phyloP scores from a whole-genome alignment of 2,329 filamentous ascomycete species.

The Spiromastix sp. region DNA sequence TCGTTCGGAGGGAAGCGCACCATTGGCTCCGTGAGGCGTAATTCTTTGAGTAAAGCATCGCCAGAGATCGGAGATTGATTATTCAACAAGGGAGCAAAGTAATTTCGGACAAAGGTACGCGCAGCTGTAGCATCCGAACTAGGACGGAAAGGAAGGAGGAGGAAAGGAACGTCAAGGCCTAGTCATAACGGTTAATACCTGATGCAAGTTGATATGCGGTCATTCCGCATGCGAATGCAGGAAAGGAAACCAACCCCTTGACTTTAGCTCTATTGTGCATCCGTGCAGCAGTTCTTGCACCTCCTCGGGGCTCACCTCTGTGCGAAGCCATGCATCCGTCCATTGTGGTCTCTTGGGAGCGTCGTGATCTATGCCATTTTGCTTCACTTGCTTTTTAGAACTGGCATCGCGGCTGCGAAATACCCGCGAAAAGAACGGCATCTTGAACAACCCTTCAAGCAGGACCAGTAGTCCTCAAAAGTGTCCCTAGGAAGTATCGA shows the following conservation, averaged over 20 bases:
- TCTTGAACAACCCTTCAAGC: conserved; percentile 20
- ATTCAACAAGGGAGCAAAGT: conserved; percentile 63
- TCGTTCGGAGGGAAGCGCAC: conserved; percentile 41
- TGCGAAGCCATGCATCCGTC: conserved; percentile 80
- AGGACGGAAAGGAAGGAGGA: conserved; percentile 87
- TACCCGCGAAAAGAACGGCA: conserved; percentile 50
- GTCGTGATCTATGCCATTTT: conserved; percentile 41
- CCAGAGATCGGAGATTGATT: conserved; percentile 50
- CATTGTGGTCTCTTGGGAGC: conserved; percentile 63
- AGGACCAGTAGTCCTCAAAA: too few relatives aligned
- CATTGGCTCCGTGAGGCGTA: conserved; percentile 89
- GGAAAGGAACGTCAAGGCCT: conserved; percentile 85
- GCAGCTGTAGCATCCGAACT: conserved; percentile 86
- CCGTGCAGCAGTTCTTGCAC: conserved; percentile 75
- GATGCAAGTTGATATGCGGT: too few relatives aligned
- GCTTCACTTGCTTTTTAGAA: conserved; percentile 50
- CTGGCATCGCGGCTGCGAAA: conserved; percentile 67
- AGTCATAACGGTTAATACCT: conserved; percentile 11
- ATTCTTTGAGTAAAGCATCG: conserved; percentile 66
- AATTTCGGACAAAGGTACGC: conserved; percentile 84
- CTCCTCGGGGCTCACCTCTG: conserved; percentile 76
- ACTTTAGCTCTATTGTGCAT: conserved; percentile 87
- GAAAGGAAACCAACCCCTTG: conserved; percentile 59
- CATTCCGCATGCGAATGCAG: too few relatives aligned
- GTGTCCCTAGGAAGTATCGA: too few relatives aligned